Evolutionary conservation across 441 rosid species (phyloP).

Genomic region (Kokia cookei): DNA sequence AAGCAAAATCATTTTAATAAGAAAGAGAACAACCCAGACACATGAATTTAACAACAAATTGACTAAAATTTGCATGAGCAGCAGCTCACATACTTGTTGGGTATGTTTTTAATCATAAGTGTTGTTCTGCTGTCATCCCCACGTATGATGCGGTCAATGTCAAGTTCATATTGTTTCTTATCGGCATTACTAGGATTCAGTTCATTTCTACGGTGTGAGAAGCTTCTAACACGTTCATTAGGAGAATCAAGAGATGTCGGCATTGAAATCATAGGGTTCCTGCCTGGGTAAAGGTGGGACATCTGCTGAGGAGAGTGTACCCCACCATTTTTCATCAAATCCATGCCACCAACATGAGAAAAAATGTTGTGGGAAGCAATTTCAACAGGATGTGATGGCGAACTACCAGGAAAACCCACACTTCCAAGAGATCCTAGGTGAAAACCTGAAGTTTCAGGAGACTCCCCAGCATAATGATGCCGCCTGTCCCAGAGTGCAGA

Average conservation of each 20-base stretch:
- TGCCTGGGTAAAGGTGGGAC: conserved; percentile 56
- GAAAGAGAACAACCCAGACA: conserved; percentile 2
- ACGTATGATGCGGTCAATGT: conserved; percentile 50
- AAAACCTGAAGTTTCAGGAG: conserved; percentile 54
- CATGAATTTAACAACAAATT: conserved; percentile 1
- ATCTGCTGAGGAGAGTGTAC: conserved; percentile 54
- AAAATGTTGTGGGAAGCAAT: conserved; percentile 46
- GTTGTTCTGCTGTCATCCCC: conserved; percentile 68
- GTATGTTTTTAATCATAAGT: conserved; percentile 74
- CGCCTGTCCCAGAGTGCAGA: conserved; percentile 62
- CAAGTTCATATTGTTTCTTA: conserved; percentile 65
- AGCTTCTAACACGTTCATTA: conserved; percentile 51
- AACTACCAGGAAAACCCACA: conserved; percentile 41
- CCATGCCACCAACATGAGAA: conserved; percentile 48
- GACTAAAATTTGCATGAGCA: not conserved
- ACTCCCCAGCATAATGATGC: conserved; percentile 44
- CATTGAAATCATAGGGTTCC: conserved; percentile 49
- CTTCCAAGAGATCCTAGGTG: conserved; percentile 62
- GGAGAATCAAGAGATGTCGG: conserved; percentile 51
- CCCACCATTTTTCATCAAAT: conserved; percentile 39
- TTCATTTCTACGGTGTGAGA: conserved; percentile 60
- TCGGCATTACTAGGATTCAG: conserved; percentile 48
- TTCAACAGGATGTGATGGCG: conserved; percentile 51
- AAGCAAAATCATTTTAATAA: not conserved
- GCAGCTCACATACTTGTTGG: conserved; percentile 51